Evolutionary conservation across 75 land plant genomes (phyloP).

Genomic region (Cryptomeria japonica): DNA sequence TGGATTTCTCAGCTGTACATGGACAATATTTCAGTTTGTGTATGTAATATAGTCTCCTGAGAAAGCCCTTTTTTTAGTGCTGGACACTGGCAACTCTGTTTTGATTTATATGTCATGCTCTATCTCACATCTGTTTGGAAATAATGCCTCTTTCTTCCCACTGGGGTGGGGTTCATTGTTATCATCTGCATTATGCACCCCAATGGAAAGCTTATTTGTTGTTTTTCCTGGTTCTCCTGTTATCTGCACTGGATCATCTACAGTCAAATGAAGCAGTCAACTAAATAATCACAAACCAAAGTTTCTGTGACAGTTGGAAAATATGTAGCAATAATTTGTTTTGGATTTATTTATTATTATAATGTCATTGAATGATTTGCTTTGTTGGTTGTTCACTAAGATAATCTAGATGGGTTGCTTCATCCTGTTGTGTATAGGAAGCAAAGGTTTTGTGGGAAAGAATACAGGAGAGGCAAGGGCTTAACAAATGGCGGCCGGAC

Average conservation of each 20-base stretch:
- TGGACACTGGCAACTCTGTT: neutral
- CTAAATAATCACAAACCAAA: neutral
- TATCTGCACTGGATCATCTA: neutral
- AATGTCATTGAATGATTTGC: neutral
- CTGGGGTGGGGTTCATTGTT: neutral
- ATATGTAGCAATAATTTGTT: too few relatives aligned
- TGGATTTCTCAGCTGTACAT: neutral
- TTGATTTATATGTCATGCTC: neutral
- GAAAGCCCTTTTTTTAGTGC: neutral
- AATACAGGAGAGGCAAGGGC: constrained; percentile 88
- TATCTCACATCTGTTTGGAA: neutral
- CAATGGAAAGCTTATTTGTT: neutral
- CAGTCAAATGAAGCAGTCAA: neutral
- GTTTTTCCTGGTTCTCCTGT: neutral
- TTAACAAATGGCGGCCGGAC: constrained; percentile 98
- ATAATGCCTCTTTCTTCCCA: neutral
- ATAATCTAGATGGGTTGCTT: neutral
- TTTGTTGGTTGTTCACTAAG: neutral
- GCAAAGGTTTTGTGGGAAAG: constrained; percentile 90
- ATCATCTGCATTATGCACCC: neutral
- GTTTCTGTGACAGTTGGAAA: neutral
- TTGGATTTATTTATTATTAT: neutral
- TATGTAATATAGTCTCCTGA: neutral
- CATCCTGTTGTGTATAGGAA: constrained; percentile 55
- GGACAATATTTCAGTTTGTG: neutral